Evolutionary conservation across 2,329 filamentous ascomycete genomes (phyloP), one percentile per base, ranked within the genome.

Genomic region (Claviceps maximensis): DNA sequence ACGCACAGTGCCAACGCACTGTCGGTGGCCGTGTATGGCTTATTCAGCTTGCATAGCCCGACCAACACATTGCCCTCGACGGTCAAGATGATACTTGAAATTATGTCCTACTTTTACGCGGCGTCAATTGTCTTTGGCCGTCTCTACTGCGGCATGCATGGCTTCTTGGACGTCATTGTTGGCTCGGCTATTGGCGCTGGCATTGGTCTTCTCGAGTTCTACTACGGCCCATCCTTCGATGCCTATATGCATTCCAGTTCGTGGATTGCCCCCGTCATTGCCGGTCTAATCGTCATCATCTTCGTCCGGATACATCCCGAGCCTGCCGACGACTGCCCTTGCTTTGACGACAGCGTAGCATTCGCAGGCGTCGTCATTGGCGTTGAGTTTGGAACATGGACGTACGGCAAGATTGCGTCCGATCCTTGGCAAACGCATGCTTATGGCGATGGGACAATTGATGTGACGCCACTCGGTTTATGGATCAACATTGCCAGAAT

Each of bases 91-190:
- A 68, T 76, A 4, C 71, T 95, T 27, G 86, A 93, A 64, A 67
- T 70, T 5, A 67, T 87, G 6, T 83, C 85, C 42, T 94, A 93
- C 67, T 84, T 88, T 60, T 98, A 97, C 65, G 88, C 87, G 36
- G 71, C 81, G 13, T 96, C 91, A 27, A 97, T 98, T 63, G 79
- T 96, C 42, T 73, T 97, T 57, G 93, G 93, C 6, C 83, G 93
- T 21, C 74, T 98, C 38, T 97, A 98, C 72, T 98, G 93, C 65
- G 93, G 93, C 56, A 98, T 98, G 93, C 93, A 98, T 69, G 93
- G 93, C 12, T 95, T 97, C 69, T 75, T 93, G 45, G 93, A 98
- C 67, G 89, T 97, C 25, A 70, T 93, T 15, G 69, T 93, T 53
- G 93, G 93, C 7, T 88, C 85, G 52, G 61, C 82, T 15, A 76